phyloP scores from a whole-genome alignment of 495 filamentous ascomycete species.

The Penicillium chermesinum region DNA sequence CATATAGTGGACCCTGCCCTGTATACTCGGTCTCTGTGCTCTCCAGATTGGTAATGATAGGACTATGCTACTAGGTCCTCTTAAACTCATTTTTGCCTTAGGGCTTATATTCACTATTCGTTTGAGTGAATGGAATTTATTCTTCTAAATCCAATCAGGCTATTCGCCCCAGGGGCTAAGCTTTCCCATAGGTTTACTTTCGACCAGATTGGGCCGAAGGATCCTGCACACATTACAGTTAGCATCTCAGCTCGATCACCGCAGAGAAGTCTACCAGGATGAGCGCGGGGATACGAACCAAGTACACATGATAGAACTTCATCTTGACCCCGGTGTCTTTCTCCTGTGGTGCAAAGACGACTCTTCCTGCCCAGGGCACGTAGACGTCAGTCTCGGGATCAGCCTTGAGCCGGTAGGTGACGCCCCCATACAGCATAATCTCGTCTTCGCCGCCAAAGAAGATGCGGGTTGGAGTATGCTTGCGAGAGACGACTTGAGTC shows the following conservation, averaged over 20 bases:
- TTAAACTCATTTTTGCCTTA: too few relatives aligned
- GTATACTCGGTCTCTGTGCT: constrained; percentile 4
- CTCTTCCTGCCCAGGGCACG: constrained; percentile 52
- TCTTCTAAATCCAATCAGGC: too few relatives aligned
- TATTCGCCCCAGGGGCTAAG: too few relatives aligned
- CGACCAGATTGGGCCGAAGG: constrained; percentile 36
- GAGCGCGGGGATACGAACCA: constrained; percentile 42
- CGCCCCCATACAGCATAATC: constrained; percentile 59
- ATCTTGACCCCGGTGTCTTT: constrained; percentile 47
- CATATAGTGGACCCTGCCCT: constrained; percentile 2
- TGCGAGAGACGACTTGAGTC: constrained; percentile 48
- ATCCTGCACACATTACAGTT: constrained; percentile 28
- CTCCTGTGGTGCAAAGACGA: constrained; percentile 40
- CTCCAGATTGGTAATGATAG: background rate
- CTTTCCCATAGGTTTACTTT: too few relatives aligned
- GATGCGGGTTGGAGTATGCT: constrained; percentile 46
- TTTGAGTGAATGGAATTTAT: too few relatives aligned
- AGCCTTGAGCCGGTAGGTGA: constrained; percentile 50
- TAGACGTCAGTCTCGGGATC: constrained; percentile 39
- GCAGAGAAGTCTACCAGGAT: constrained; percentile 1
- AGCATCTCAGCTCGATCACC: constrained; percentile 2
- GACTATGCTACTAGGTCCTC: background rate
- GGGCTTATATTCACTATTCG: too few relatives aligned
- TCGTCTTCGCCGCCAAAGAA: constrained; percentile 50
- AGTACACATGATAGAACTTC: constrained; percentile 62